Percentiles rank a stretch among this genome's conserved stretches.
Conservation (phyloP, 106 monocot genomes). For the Iris macrosiphon region DNA sequence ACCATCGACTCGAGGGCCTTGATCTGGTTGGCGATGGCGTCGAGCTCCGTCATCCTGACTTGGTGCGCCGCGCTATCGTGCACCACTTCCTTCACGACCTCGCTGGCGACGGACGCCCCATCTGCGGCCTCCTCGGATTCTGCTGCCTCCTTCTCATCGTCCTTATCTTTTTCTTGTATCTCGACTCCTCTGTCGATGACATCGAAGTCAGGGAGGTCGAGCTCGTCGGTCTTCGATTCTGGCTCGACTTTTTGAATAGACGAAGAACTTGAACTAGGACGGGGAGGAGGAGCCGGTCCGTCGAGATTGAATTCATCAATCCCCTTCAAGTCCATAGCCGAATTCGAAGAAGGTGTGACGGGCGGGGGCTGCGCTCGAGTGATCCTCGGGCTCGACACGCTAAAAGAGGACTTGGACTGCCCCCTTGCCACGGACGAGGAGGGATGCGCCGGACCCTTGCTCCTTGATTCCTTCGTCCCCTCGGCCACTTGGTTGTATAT, state of each 20-base stretch:
- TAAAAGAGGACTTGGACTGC: constrained; percentile 80
- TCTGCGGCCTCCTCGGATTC: constrained; percentile 19
- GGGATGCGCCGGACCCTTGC: background rate
- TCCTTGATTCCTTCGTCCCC: background rate
- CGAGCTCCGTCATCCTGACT: constrained; percentile 52
- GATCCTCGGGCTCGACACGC: constrained; percentile 62
- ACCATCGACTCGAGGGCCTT: constrained; percentile 67
- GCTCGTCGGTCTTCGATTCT: constrained; percentile 31
- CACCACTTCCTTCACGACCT: constrained; percentile 73
- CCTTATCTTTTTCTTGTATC: constrained; percentile 15
- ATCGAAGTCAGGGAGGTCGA: constrained; percentile 71
- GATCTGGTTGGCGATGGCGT: constrained; percentile 75
- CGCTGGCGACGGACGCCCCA: constrained; percentile 32
- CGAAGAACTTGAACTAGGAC: background rate
- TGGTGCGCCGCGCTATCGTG: constrained; percentile 40
- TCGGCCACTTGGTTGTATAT: constrained; percentile 37
- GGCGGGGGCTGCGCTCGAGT: constrained; percentile 17
- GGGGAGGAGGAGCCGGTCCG: constrained; percentile 1
- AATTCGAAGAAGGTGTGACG: constrained; percentile 13
- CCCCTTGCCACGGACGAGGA: constrained; percentile 40
- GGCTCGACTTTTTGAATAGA: constrained; percentile 12
- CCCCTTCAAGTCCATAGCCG: constrained; percentile 32
- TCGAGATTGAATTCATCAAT: constrained; percentile 88
- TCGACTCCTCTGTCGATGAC: constrained; percentile 84
- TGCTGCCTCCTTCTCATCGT: background rate